phyloP scores from a whole-genome alignment of 805 yeast species.

The Candida germanica region DNA sequence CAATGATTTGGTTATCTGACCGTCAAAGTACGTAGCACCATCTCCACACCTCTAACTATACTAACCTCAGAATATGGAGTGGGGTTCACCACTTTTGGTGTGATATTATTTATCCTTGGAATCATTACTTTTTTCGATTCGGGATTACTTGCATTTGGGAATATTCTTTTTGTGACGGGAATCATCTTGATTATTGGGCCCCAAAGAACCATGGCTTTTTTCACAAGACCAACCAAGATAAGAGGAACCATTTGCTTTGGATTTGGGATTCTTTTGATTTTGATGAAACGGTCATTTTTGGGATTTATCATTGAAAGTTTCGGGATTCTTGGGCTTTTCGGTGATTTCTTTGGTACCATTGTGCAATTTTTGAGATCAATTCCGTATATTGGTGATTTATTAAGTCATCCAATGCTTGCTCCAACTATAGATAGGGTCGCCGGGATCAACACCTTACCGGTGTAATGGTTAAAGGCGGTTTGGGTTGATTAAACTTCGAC shows the following conservation, averaged over 20 bases:
- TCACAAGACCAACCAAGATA: slow-evolving; percentile 81
- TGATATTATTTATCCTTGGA: slow-evolving; percentile 76
- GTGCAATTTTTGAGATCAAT: slow-evolving; percentile 81
- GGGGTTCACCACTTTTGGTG: slow-evolving; percentile 85
- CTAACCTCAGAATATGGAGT: slow-evolving; percentile 75
- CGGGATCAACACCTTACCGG: slow-evolving; percentile 42
- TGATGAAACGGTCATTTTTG: slow-evolving; percentile 70
- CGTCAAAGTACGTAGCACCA: slow-evolving; percentile 56
- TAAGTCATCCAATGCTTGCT: slow-evolving; percentile 78
- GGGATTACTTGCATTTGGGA: slow-evolving; percentile 86
- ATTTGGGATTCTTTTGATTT: slow-evolving; percentile 71
- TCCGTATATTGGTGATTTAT: slow-evolving; percentile 82
- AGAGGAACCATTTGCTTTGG: slow-evolving; percentile 82
- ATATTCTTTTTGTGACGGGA: slow-evolving; percentile 77
- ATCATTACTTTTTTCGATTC: slow-evolving; percentile 83
- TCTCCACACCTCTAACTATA: slow-evolving; percentile 2
- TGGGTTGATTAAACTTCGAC: neutral
- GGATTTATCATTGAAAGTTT: slow-evolving; percentile 84
- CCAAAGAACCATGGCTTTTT: slow-evolving; percentile 75
- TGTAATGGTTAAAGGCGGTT: slow-evolving; percentile 10
- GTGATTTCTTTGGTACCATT: slow-evolving; percentile 88
- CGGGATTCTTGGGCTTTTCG: slow-evolving; percentile 90
- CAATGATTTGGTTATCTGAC: slow-evolving; percentile 74
- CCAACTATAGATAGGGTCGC: slow-evolving; percentile 54
- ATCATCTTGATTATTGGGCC: slow-evolving; percentile 83